phyloP scores from a whole-genome alignment of 331 rosid species.

The Malus hybrid region DNA sequence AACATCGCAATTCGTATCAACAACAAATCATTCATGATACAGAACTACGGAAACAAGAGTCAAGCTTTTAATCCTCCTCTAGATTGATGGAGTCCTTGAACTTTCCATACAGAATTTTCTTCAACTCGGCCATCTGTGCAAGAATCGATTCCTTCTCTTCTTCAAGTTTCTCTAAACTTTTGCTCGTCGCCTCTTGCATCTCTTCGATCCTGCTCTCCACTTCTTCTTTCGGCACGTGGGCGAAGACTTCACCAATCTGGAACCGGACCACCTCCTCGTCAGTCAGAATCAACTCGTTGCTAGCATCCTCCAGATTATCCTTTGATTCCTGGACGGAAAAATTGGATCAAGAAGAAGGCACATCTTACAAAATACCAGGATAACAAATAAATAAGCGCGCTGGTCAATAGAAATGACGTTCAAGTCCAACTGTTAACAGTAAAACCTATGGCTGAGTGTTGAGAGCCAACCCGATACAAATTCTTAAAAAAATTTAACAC shows the following conservation, averaged over 20 bases:
- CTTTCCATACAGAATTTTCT: conserved; percentile 67
- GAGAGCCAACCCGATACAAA: background rate
- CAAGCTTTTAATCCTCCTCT: conserved; percentile 53
- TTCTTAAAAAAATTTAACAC: background rate
- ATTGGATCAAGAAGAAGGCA: background rate
- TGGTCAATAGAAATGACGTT: background rate
- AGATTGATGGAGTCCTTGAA: conserved; percentile 92
- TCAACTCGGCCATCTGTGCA: conserved; percentile 69
- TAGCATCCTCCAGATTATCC: conserved; percentile 78
- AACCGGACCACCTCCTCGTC: conserved; percentile 77
- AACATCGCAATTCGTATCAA: background rate
- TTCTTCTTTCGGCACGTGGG: conserved; percentile 76
- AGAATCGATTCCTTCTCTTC: conserved; percentile 57
- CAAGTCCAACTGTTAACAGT: background rate
- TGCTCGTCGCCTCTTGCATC: conserved; percentile 57
- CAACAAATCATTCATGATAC: background rate
- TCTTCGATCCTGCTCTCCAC: conserved; percentile 71
- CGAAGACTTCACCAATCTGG: conserved; percentile 82
- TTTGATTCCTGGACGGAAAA: conserved; percentile 44
- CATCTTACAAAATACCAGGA: background rate
- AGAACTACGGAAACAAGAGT: background rate
- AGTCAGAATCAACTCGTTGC: conserved; percentile 75
- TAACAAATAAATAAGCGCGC: background rate
- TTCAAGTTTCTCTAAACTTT: conserved; percentile 55
- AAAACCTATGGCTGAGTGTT: background rate